Conservation (phyloP, 345 rosid genomes). For the Bruguiera gymnorhiza region DNA sequence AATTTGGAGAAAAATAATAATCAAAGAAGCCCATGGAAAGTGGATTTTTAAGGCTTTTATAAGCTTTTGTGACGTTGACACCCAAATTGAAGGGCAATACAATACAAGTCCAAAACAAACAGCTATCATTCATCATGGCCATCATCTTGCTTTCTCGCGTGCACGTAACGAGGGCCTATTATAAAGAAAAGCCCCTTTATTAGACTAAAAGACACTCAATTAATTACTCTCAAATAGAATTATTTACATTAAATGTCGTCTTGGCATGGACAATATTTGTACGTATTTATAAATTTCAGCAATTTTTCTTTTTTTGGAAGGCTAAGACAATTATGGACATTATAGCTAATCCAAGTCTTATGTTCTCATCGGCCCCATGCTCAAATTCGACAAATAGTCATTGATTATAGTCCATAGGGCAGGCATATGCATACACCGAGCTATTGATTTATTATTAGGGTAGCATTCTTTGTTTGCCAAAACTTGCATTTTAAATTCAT, state of each 20-base stretch:
- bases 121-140: constrained; percentile 19
- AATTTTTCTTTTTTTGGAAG: too few relatives aligned
- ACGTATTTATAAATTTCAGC: background rate
- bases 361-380: too few relatives aligned
- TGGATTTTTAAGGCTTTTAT: background rate
- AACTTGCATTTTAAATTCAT: too few relatives aligned
- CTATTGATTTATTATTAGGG: too few relatives aligned
- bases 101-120: constrained; percentile 15
- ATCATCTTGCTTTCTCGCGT: constrained; percentile 26
- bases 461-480: too few relatives aligned
- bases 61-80: background rate
- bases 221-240: background rate
- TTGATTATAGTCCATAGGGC: too few relatives aligned
- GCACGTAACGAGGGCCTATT: constrained; percentile 25
- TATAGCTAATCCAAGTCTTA: too few relatives aligned
- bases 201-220: background rate
- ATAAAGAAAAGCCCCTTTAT: background rate
- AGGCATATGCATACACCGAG: too few relatives aligned
- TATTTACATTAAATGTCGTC: too few relatives aligned
- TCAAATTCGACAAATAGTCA: too few relatives aligned
- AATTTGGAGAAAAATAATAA: background rate
- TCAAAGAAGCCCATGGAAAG: background rate
- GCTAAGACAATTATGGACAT: too few relatives aligned
- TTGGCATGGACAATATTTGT: too few relatives aligned
- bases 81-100: background rate